Conservation (phyloP, 805 yeast species). For the Osmozyma mogii region DNA sequence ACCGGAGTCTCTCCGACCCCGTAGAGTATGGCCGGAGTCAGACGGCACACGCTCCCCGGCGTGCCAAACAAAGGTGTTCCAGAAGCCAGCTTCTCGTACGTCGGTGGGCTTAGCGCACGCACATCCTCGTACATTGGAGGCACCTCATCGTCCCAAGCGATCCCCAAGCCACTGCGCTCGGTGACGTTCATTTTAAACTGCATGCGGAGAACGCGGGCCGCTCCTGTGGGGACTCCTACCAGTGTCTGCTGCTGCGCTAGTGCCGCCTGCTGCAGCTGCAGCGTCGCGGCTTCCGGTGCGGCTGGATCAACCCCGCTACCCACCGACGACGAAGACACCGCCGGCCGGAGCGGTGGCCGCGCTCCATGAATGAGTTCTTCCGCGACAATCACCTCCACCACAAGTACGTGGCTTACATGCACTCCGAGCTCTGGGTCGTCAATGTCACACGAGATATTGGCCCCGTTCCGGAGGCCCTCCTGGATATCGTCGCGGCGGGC, state of each 20-base stretch:
- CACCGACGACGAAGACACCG: conserved; percentile 15
- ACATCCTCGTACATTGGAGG: conserved; percentile 94
- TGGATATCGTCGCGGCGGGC: conserved; percentile 16
- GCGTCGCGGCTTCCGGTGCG: conserved; percentile 13
- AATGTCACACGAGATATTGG: conserved; percentile 70
- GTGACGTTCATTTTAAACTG: conserved; percentile 79
- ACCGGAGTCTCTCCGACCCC: conserved; percentile 39
- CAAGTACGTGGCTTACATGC: conserved; percentile 63
- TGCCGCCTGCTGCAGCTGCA: conserved; percentile 4
- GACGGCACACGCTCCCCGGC: conserved; percentile 9
- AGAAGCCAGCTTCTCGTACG: conserved; percentile 36
- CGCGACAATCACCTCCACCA: conserved; percentile 88
- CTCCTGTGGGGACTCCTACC: conserved; percentile 81
- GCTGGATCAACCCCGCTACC: conserved; percentile 18
- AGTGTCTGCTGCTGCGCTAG: too few relatives aligned
- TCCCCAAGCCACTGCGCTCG: conserved; percentile 91
- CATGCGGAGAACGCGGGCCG: conserved; percentile 92
- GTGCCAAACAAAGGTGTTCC: conserved; percentile 1
- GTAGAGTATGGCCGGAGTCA: conserved; percentile 30
- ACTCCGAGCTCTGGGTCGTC: conserved; percentile 78
- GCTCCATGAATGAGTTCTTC: conserved; percentile 63
- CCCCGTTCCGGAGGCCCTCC: conserved; percentile 25
- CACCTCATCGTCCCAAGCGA: conserved; percentile 98
- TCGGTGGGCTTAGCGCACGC: conserved; percentile 78
- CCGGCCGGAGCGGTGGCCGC: conserved; percentile 14